A percentile compares a stretch with the other conserved stretches of the same genome.
Conservation (phyloP, 1,284 basidiomycete genomes). For the Jaminaea rosea region DNA sequence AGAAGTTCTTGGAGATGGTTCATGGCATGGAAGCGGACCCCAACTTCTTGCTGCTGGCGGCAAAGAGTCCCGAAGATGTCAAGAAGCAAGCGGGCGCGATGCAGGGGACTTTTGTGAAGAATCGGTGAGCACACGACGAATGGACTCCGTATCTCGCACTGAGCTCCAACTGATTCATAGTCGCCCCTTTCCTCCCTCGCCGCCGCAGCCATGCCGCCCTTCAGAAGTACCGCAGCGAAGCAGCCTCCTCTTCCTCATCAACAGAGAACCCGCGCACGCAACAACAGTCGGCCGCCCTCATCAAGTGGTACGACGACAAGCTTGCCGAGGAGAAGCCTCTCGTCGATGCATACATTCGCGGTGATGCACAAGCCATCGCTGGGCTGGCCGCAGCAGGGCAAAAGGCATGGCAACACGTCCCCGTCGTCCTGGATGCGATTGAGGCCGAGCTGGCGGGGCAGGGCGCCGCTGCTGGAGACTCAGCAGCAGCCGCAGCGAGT, state of each 20-base stretch:
- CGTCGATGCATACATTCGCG: slow-evolving; percentile 44
- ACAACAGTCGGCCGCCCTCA: slow-evolving; percentile 48
- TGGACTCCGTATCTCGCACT: background rate
- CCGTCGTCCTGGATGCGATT: slow-evolving; percentile 51
- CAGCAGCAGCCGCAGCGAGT: too few relatives aligned
- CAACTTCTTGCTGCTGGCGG: slow-evolving; percentile 50
- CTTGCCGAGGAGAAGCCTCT: slow-evolving; percentile 44
- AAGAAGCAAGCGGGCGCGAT: slow-evolving; percentile 26
- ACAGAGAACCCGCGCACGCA: slow-evolving; percentile 50
- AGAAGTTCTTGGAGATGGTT: slow-evolving; percentile 53
- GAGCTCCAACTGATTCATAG: background rate
- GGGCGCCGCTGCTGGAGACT: too few relatives aligned
- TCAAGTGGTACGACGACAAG: slow-evolving; percentile 49
- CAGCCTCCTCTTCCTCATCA: slow-evolving; percentile 56
- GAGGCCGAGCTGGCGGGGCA: slow-evolving; percentile 59
- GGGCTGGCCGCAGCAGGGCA: slow-evolving; percentile 13
- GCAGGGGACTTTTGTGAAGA: slow-evolving; percentile 51
- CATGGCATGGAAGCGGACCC: slow-evolving; percentile 54
- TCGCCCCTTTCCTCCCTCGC: too few relatives aligned
- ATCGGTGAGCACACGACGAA: slow-evolving; percentile 29
- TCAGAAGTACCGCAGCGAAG: slow-evolving; percentile 53
- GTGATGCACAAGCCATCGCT: too few relatives aligned
- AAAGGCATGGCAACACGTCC: slow-evolving; percentile 52
- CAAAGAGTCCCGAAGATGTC: slow-evolving; percentile 32
- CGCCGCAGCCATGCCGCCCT: slow-evolving; percentile 55